A percentile compares a stretch with the other conserved stretches of the same genome.
Evolutionary conservation across 2,329 filamentous ascomycete genomes (phyloP).

Genomic region (Ciborinia camelliae): DNA sequence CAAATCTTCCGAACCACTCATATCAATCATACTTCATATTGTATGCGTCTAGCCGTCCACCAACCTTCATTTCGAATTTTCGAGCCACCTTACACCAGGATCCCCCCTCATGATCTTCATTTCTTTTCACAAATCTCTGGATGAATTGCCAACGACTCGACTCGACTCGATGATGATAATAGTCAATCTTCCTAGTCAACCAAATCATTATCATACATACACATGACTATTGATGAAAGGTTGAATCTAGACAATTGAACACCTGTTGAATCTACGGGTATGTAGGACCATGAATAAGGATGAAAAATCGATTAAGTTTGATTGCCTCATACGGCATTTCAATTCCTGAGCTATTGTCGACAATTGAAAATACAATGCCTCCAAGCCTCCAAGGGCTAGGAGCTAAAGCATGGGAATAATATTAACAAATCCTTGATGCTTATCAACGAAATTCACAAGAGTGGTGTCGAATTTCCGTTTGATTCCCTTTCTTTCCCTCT

Average conservation of each 20-base stretch:
- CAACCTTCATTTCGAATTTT: not conserved
- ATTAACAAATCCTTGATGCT: not conserved
- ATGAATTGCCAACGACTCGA: slow-evolving; percentile 5
- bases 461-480: not conserved
- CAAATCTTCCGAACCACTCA: not conserved
- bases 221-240: slow-evolving; percentile 9
- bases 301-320: too few relatives aligned
- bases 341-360: too few relatives aligned
- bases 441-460: slow-evolving; percentile 1
- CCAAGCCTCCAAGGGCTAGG: too few relatives aligned
- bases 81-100: not conserved
- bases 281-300: not conserved
- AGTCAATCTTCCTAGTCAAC: slow-evolving; percentile 3
- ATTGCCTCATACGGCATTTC: too few relatives aligned
- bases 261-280: not conserved
- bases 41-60: slow-evolving; percentile 7
- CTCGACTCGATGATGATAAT: slow-evolving; percentile 6
- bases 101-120: slow-evolving; percentile 15
- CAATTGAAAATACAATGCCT: too few relatives aligned
- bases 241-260: slow-evolving; percentile 9
- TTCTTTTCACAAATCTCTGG: not conserved
- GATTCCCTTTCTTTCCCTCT: not conserved
- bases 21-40: not conserved
- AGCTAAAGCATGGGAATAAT: too few relatives aligned
- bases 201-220: slow-evolving; percentile 4